Conservation (phyloP, 2,329 filamentous ascomycete species). For the Achaetomium macrosporum region DNA sequence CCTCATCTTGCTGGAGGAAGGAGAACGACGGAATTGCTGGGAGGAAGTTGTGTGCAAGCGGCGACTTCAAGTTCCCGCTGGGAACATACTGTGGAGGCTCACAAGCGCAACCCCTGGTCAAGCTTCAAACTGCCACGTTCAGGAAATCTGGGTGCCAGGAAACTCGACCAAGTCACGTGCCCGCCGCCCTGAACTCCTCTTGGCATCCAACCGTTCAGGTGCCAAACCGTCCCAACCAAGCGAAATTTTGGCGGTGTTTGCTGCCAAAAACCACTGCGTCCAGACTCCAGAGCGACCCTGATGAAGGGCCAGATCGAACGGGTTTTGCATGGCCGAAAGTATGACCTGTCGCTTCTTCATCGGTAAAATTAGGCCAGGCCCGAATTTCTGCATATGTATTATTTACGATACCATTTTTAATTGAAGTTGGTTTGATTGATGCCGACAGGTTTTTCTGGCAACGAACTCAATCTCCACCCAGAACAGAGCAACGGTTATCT, state of each 20-base stretch:
- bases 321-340: background rate
- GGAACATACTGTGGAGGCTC: background rate
- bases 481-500: background rate
- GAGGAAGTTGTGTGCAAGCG: conserved; percentile 17
- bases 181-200: background rate
- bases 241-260: conserved; percentile 3
- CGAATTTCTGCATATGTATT: background rate
- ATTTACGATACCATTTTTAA: conserved; percentile 1
- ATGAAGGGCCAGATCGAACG: conserved; percentile 1
- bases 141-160: conserved; percentile 29
- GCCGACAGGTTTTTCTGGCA: background rate
- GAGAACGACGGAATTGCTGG: background rate
- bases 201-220: background rate
- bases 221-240: background rate
- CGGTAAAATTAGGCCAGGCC: background rate
- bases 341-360: background rate
- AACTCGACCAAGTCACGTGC: conserved; percentile 20
- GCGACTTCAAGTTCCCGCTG: background rate
- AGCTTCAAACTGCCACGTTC: conserved; percentile 49
- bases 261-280: conserved; percentile 4
- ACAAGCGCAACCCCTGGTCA: conserved; percentile 18
- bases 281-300: background rate
- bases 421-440: background rate
- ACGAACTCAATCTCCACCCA: background rate
- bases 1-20: conserved; percentile 43